Conservation (phyloP, 106 monocot genomes). For the Dendrobium nobile region DNA sequence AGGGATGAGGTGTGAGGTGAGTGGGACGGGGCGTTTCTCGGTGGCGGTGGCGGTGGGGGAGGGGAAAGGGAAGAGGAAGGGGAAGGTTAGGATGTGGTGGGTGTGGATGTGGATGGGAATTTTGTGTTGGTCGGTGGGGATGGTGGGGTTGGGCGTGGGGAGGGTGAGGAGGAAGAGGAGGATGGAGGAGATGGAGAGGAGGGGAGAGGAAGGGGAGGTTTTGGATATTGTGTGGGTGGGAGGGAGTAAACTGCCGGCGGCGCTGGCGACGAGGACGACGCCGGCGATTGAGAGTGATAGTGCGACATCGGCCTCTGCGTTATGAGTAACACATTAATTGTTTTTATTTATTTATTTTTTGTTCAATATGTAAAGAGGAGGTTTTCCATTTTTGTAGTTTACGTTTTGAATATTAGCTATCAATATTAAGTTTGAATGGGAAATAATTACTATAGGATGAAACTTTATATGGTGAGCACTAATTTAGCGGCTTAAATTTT, state of each 20-base stretch:
- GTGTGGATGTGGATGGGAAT: constrained; percentile 1
- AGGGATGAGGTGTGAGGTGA: constrained; percentile 12
- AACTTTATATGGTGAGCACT: too few species aligned
- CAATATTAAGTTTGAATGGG: too few species aligned
- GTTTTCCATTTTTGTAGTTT: too few species aligned
- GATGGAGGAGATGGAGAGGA: constrained; percentile 26
- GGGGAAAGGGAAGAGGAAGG: neutral
- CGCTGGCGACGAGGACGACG: constrained; percentile 31
- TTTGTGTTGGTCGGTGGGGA: constrained; percentile 9
- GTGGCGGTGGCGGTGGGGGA: neutral
- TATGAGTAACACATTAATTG: neutral
- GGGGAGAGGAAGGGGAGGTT: constrained; percentile 26
- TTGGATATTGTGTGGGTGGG: constrained; percentile 23
- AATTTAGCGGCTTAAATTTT: too few species aligned
- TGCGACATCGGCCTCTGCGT: neutral
- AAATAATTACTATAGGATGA: too few species aligned
- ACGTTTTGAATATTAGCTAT: too few species aligned
- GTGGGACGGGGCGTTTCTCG: constrained; percentile 23
- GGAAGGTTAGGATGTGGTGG: constrained; percentile 16
- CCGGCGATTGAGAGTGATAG: constrained; percentile 36
- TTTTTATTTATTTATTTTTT: neutral
- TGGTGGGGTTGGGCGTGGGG: neutral
- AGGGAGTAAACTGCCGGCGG: constrained; percentile 38
- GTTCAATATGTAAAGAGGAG: too few species aligned
- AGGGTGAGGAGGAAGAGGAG: constrained; percentile 16